A percentile compares a stretch with the other conserved stretches of the same genome.
phyloP scores from a whole-genome alignment of 176 grass and related monocot species.

The Oryza glaberrima region DNA sequence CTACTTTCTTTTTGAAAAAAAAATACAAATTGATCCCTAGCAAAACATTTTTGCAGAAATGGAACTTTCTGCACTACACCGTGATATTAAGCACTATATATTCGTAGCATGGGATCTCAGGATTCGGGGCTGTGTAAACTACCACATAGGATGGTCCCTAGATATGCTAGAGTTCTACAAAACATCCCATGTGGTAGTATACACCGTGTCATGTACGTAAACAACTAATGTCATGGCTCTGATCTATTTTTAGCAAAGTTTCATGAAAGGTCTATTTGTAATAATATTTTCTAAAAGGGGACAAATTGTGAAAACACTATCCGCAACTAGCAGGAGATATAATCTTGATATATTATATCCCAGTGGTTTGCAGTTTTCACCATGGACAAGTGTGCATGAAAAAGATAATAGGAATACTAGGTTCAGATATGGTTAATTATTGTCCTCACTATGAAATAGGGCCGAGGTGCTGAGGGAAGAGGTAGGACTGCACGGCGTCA shows the following conservation, averaged over 20 bases:
- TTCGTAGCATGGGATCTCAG: not conserved
- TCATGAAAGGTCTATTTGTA: not conserved
- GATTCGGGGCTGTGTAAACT: not conserved
- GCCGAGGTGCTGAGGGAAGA: conserved; percentile 86
- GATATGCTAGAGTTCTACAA: not conserved
- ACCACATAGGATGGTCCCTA: no score
- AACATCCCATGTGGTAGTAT: not conserved
- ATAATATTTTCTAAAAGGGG: not conserved
- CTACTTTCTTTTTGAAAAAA: not conserved
- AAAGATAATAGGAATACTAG: conserved; percentile 22
- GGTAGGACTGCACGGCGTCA: conserved; percentile 84
- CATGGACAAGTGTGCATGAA: conserved; percentile 2
- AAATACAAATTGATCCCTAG: not conserved
- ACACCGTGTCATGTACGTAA: not conserved
- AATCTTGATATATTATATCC: conserved; percentile 1
- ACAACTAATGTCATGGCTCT: not conserved
- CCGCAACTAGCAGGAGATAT: not conserved
- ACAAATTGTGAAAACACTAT: not conserved
- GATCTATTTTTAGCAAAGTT: not conserved
- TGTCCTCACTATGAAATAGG: conserved; percentile 51
- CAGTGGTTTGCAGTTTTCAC: not conserved
- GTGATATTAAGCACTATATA: not conserved
- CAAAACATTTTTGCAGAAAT: not conserved
- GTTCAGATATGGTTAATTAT: conserved; percentile 40
- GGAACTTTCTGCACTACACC: not conserved